Conservation (phyloP, 1,284 basidiomycete species). For the Ceratobasidium sp. region DNA sequence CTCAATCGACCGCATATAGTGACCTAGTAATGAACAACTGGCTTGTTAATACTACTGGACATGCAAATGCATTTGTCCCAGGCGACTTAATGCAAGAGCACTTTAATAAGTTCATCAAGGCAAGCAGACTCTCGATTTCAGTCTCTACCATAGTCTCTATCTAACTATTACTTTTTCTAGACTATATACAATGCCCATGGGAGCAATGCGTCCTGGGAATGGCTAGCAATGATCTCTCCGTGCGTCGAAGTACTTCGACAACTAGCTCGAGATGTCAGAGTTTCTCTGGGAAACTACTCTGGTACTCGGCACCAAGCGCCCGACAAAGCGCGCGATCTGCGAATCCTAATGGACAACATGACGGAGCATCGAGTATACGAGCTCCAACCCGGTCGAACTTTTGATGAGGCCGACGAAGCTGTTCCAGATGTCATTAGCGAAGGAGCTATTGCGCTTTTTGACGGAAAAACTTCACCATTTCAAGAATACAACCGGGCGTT, state of each 20-base stretch:
- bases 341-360: neutral
- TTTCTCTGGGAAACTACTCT: slow-evolving; percentile 54
- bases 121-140: slow-evolving; percentile 29
- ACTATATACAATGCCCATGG: slow-evolving; percentile 58
- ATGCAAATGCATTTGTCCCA: slow-evolving; percentile 54
- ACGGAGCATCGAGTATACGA: neutral
- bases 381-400: neutral
- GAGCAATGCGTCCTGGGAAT: slow-evolving; percentile 59
- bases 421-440: neutral
- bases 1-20: slow-evolving; percentile 47
- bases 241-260: slow-evolving; percentile 57
- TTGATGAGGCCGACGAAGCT: neutral
- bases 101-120: slow-evolving; percentile 60
- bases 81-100: slow-evolving; percentile 63
- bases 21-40: slow-evolving; percentile 59
- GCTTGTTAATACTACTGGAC: slow-evolving; percentile 59
- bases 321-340: slow-evolving; percentile 50
- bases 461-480: neutral
- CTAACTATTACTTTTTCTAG: neutral
- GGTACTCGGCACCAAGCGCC: slow-evolving; percentile 55
- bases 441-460: neutral
- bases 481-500: slow-evolving; percentile 8
- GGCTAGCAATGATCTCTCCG: slow-evolving; percentile 59
- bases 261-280: slow-evolving; percentile 55
- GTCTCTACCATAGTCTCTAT: no score